Percentiles rank a stretch among this genome's conserved stretches.
These are phyloP conservation scores for Acer negundo DNA, from an alignment of 345 rosid species.

Conservation along the genomic window DNA sequence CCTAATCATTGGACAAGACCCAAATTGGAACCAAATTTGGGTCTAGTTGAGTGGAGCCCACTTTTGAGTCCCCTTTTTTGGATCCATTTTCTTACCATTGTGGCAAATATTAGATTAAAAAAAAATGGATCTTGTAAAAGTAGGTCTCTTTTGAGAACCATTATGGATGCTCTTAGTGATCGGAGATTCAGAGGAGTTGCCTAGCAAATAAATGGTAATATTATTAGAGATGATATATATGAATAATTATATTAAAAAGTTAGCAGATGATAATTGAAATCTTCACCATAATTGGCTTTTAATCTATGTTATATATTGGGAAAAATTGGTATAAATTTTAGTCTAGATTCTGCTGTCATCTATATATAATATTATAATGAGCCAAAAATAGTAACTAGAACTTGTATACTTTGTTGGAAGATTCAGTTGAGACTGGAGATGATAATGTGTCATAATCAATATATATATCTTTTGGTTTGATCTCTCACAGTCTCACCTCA, in stretches of 20 bases:
- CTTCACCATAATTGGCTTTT: neutral
- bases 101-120: no score
- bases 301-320: neutral
- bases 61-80: no score
- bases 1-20: no score
- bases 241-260: neutral
- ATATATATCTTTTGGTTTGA: no score
- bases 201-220: neutral
- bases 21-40: no score
- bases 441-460: no score
- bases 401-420: neutral
- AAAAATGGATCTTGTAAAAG: no score
- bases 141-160: no score
- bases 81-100: no score
- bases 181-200: neutral
- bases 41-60: no score
- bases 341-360: neutral
- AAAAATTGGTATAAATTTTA: neutral
- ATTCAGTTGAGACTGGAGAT: no score
- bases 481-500: no score
- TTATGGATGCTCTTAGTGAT: neutral
- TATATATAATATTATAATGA: neutral
- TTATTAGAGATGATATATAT: neutral
- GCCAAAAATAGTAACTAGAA: neutral
- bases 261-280: neutral